Evolutionary conservation across 2,329 filamentous ascomycete species (phyloP), one percentile per base, ranked within the genome.

Genomic region (Endothia cerciana): DNA sequence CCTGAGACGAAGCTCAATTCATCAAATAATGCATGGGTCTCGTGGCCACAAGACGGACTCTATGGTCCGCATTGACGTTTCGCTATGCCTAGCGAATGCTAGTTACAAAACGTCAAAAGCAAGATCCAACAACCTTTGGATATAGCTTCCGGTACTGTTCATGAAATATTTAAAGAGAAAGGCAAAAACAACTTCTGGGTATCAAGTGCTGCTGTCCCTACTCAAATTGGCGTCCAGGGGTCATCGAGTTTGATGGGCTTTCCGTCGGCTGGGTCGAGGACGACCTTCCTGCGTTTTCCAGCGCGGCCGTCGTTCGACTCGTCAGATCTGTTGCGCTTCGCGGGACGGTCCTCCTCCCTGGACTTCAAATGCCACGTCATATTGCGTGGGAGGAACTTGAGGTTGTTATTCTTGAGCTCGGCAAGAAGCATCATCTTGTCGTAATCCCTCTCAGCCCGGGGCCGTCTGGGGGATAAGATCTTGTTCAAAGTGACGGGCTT

Each of bases 261-360:
- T 28, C 28, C 51, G n/a, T 56, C 51, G 15, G 51, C 25, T 17
- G 25, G 22, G 51, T 56, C 28, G 51, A 17, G 22, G 10, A 51
- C 55, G 30, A 25, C 19, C 55, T 25, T 57, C 30, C 33, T 57
- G 33, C 55, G 55, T 33, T 57, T 57, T 10, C 30, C 36, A 40
- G 55, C 10, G 19, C 55, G 30, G 10, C 22, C n/a, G n/a, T 28
- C 55, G 36, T 11, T 33, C 8, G 30, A 10, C 33, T 22, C n/a
- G 55, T 36, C 33, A 17, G 36, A 38, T 25, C 55, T 19, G n/a
- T 17, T 25, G 33, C 55, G 55, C 55, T 57, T 57, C 7, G 55
- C n/a, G 4, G 19, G 55, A 22, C 4, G 28, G 15, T 25, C 28
- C 25, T 17, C 15, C 28, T 36, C 6, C 51, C 17, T n/a, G 5